Evolutionary conservation across 1,139 yeast genomes (phyloP), one percentile per base, ranked within the genome.

Genomic region (Geotrichum macrosporum): DNA sequence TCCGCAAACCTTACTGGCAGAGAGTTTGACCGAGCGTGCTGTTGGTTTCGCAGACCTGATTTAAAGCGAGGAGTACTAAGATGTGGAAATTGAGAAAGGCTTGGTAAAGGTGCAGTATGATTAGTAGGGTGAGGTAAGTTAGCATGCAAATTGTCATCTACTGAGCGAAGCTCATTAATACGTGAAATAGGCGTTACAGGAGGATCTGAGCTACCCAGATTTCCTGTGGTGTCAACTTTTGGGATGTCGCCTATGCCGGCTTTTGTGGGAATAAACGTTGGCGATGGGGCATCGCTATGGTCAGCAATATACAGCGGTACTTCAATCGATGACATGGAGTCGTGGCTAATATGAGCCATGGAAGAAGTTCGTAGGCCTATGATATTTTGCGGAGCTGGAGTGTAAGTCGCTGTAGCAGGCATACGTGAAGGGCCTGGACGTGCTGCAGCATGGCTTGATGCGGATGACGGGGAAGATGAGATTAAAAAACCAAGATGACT

Each of bases 41-140:
- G 48, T 29, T 46, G 47, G 3, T 16, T 37, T 50, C 56, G 52
- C 13, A 46, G 29, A 5, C 45, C 47, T 19, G 52, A 26, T 12
- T 48, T 51, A n/a, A n/a, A n/a, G n/a, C n/a, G n/a, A n/a, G n/a
- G n/a, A n/a, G n/a, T n/a, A n/a, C n/a, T n/a, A n/a, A n/a, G n/a
- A n/a, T n/a, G n/a, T n/a, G n/a, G n/a, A n/a, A n/a, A n/a, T 5
- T 50, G 53, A 12, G 50, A 53, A 1, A 54, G 51, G 9, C 50
- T 54, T 4, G 54, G 54, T 19, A 48, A 48, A 3, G 53, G 47
- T 15, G 52, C 53, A 1, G 55, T 55, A 13, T 36, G 44, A 18
- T 39, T 48, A 6, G 42, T 37, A 16, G 35, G 29, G 15, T 22
- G 13, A n/a, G n/a, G n/a, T n/a, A n/a, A n/a, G n/a, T n/a, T n/a